Evolutionary conservation across 495 filamentous ascomycete genomes (phyloP), one percentile per base, ranked within the genome.

Genomic region (Podospora conica): DNA sequence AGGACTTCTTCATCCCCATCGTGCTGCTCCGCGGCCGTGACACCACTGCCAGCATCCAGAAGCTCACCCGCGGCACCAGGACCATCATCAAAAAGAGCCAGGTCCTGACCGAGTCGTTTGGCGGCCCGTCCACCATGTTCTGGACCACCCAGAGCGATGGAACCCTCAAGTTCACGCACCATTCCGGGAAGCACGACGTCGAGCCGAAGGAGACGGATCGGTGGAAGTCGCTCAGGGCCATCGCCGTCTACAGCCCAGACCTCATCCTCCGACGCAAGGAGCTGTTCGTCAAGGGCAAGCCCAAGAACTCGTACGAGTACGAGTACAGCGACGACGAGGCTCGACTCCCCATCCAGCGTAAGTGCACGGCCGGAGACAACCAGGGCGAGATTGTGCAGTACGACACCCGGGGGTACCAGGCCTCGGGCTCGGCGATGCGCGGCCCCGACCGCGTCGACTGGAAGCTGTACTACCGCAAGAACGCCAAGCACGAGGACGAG

Each of bases 381-480:
- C 70, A 81, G 48, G 76, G 80, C 0, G 78, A 85, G 61, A 76
- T 78, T 22, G 77, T 86, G 7, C 78, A 81, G 53, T 88, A 86
- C 69, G 83, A 87, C 69, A 69, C 76, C 29, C 82, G 83, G 61
- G 85, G 85, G 27, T 80, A 83, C 56, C 80, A 87, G 61, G 78
- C 80, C 27, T 78, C 77, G 9, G 85, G 85, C 1, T 86, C 83
- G 0, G 84, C 81, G 69, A 77, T 85, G 68, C 83, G 82, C 63
- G 83, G 83, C 66, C 80, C 77, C 20, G 85, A 85, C 63, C 72
- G 84, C 5, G 77, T 87, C 29, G 78, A 80, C 28, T 88, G 86
- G 79, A 81, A 83, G 61, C 84, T 82, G 61, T 80, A 82, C 62
- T 87, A 88, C 71, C 82, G 84, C 58, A 86, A 86, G 68, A 83